Evolutionary conservation across 2,329 filamentous ascomycete species (phyloP), one percentile per base, ranked within the genome.

Genomic region (Rachicladosporium sp.): DNA sequence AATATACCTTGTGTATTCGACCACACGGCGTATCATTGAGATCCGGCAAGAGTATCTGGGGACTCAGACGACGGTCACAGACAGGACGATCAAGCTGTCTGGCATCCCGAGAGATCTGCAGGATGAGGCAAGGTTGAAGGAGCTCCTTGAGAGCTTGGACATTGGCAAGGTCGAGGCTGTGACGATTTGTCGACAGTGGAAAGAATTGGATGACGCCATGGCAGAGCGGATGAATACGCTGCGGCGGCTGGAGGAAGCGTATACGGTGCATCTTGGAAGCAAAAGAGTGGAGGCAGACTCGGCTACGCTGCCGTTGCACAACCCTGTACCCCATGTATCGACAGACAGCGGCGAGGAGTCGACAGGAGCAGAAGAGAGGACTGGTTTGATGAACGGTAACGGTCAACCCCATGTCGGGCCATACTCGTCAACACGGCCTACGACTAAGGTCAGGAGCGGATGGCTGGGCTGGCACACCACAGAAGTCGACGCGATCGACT

Each of bases 91-190:
- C 52, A 80, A 86, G 13, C 65, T 98, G n/a, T 91, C 89, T 0
- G 89, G 89, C 0, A 89, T 98, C 13, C 91, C 93, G 0, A 57
- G 62, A 3, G 78, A 89, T 15, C 64, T 96, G 43, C 75, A 84
- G 42, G 82, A 82, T 0, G 89, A 96, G 58, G 74, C 78, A 8
- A 80, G 80, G 51, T 85, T 98, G 49, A 91, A 85, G 57, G 70
- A 83, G 3, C 80, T 95, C 40, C 78, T 98, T 19, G 88, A 98
- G 54, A 82, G 80, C 45, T 67, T 98, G 9, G 78, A 82, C 40
- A 89, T 98, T 49, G 93, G 91, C 10, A 82, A 82, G 45, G 91
- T 98, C 4, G 84, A 94, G 44, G 83, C 73, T 37, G 85, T 98
- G 9, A 86, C 80, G 0, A 60, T 98, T 1, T 96, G 89, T 59